Percentiles rank a stretch among this genome's conserved stretches.
These are phyloP conservation scores for Canariomyces notabilis DNA, from an alignment of 2,329 filamentous ascomycete species.

Conservation along the genomic window DNA sequence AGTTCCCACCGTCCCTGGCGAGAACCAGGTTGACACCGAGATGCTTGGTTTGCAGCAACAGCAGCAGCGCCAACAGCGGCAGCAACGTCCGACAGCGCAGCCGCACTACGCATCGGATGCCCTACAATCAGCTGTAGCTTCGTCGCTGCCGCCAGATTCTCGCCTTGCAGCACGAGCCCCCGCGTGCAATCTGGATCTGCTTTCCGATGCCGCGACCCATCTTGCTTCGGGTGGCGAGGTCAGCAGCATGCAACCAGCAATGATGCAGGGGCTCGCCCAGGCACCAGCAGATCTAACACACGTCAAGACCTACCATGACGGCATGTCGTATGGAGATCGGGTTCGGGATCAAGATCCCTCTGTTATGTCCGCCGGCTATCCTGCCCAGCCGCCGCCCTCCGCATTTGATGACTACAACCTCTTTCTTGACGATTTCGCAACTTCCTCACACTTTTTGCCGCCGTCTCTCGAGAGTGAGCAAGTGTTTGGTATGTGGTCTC, in stretches of 20 bases:
- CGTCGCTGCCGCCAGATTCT: conserved; percentile 42
- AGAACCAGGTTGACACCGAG: conserved; percentile 43
- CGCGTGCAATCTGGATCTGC: conserved; percentile 53
- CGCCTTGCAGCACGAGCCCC: conserved; percentile 41
- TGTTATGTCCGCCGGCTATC: conserved; percentile 37
- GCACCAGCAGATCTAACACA: conserved; percentile 37
- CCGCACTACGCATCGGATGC: conserved; percentile 39
- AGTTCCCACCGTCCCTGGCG: conserved; percentile 41
- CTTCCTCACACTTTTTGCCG: conserved; percentile 51
- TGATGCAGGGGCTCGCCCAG: conserved; percentile 43
- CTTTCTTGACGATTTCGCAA: conserved; percentile 53
- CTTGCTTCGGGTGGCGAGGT: conserved; percentile 51
- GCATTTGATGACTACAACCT: conserved; percentile 54
- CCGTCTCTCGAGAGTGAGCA: conserved; percentile 51
- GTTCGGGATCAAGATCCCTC: conserved; percentile 41
- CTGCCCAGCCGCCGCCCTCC: conserved; percentile 35
- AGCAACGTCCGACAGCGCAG: conserved; percentile 24
- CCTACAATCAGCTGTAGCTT: conserved; percentile 34
- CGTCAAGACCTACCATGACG: conserved; percentile 47
- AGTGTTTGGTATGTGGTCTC: conserved; percentile 48
- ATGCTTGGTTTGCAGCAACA: conserved; percentile 39
- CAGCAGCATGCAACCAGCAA: conserved; percentile 43
- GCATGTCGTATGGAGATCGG: conserved; percentile 45
- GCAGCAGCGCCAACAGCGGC: conserved; percentile 2
- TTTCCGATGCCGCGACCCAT: conserved; percentile 54